Percentiles rank a stretch among this genome's conserved stretches.
Conservation (phyloP, 441 rosid genomes). For the Sinapis alba region DNA sequence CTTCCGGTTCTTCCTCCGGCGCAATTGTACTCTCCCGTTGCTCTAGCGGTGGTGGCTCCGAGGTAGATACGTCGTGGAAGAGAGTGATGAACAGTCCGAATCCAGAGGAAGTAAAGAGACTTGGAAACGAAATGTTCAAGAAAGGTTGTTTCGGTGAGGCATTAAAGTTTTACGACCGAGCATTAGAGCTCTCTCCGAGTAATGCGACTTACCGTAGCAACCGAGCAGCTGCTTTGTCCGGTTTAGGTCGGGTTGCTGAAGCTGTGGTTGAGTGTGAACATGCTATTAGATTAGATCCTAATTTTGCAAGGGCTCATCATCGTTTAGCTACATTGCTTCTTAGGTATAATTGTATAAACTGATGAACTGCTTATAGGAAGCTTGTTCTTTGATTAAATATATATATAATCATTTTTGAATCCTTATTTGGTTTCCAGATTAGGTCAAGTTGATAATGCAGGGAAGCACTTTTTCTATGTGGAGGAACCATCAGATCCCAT, state of each 20-base stretch:
- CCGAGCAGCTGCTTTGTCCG: slow-evolving; percentile 75
- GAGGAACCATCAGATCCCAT: slow-evolving; percentile 59
- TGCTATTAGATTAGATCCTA: slow-evolving; percentile 71
- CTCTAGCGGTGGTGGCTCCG: neutral
- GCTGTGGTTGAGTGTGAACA: slow-evolving; percentile 79
- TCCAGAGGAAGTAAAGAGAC: slow-evolving; percentile 69
- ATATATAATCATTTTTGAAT: neutral
- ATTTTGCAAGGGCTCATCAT: slow-evolving; percentile 70
- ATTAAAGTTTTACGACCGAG: slow-evolving; percentile 70
- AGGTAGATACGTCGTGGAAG: slow-evolving; percentile 33
- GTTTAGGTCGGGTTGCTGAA: slow-evolving; percentile 60
- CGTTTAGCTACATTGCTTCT: slow-evolving; percentile 67
- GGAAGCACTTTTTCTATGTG: slow-evolving; percentile 54
- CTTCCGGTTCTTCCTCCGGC: slow-evolving; percentile 3
- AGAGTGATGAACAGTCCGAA: slow-evolving; percentile 36
- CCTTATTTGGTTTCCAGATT: slow-evolving; percentile 54
- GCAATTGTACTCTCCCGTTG: slow-evolving; percentile 19
- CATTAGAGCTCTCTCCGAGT: slow-evolving; percentile 61
- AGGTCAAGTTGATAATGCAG: slow-evolving; percentile 75
- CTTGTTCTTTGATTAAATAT: neutral
- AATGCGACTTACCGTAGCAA: slow-evolving; percentile 71
- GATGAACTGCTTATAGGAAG: neutral
- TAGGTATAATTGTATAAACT: slow-evolving; percentile 55
- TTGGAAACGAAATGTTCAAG: slow-evolving; percentile 72
- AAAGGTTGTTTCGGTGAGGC: slow-evolving; percentile 74